Evolutionary conservation across 1,284 basidiomycete species (phyloP).

Genomic region (Moesziomyces sp.): DNA sequence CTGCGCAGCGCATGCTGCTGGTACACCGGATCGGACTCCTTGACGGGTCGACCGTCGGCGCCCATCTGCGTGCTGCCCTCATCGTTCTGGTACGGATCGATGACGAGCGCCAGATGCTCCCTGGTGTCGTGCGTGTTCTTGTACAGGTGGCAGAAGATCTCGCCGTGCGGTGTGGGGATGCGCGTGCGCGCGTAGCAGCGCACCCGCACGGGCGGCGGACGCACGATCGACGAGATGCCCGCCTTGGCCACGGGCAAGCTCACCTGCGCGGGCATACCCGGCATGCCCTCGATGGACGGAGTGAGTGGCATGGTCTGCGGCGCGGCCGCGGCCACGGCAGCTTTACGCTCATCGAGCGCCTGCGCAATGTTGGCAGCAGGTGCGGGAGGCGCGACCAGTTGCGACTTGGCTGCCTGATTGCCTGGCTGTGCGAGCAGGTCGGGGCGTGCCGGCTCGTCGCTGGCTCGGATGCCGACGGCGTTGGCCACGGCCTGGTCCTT

Average conservation of each 20-base stretch:
- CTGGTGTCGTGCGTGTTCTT: conserved; percentile 85
- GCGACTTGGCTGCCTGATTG: conserved; percentile 32
- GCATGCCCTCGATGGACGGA: conserved; percentile 11
- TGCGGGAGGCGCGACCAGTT: conserved; percentile 27
- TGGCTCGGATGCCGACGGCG: conserved; percentile 22
- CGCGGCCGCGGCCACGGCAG: conserved; percentile 19
- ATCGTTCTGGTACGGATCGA: conserved; percentile 73
- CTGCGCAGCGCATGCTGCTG: conserved; percentile 76
- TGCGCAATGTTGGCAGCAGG: conserved; percentile 20
- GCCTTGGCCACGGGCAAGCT: conserved; percentile 29
- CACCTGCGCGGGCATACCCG: conserved; percentile 19
- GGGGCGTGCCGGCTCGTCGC: conserved; percentile 34
- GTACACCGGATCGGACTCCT: conserved; percentile 37
- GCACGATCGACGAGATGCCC: conserved; percentile 48
- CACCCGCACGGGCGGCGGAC: conserved; percentile 68
- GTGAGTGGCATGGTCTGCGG: conserved; percentile 18
- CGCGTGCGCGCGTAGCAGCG: conserved; percentile 96
- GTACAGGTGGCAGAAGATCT: conserved; percentile 92
- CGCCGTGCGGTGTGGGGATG: conserved; percentile 94
- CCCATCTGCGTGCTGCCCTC: conserved; percentile 22
- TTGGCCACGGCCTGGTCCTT: conserved; percentile 9
- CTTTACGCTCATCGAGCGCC: conserved; percentile 43
- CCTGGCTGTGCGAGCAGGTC: conserved; percentile 22
- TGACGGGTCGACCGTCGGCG: conserved; percentile 29
- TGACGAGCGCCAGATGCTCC: conserved; percentile 96